Base-by-base conservation (phyloP, 2,329 filamentous ascomycete genomes). In the Hymenotorrendiella dingleyae region DNA sequence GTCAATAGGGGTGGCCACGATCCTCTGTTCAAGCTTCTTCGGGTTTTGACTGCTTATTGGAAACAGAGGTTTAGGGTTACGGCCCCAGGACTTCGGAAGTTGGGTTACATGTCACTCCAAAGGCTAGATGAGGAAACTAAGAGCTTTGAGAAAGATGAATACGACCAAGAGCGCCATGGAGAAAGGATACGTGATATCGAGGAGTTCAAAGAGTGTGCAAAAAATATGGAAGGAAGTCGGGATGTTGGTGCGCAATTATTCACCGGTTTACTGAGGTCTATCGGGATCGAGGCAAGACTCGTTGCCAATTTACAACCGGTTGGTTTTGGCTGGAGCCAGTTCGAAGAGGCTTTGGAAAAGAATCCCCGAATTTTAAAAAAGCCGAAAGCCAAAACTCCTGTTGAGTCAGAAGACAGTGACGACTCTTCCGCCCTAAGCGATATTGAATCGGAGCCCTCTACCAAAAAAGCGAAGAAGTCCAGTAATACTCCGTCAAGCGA, bases 161-260 rank as follows among this genome's bases (percentile, higher is more conserved):
- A 79, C 43, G 74, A 93, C 52, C 63, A 72, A 0, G 71, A 77
- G 34, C 68, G 67, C 5, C 88, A 91, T 59, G 91, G 91, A 1
- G 93, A 97, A 65, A 74, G 77, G 10, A 76, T 96, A 2, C 64
- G 67, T n/a, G 69, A 70, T 40, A 56, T 90, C 1, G 69, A 80
- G 1, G 79, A 80, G 4, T 90, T 96, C 48, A 78, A 82, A 26
- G 66, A 73, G 17, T 69, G 73, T 36, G 91, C 91, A 2, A 76
- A 77, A 49, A 67, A 69, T 23, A 87, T 86, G 55, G 71, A 80
- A 46, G 93, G 93, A 1, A 96, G 89, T 47, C 76, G 90, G 49
- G 93, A 97, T 62, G 73, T 93, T 3, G 90, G 89, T 0, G 83
- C 86, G 0, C 90, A 97, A 58, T 72, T 98, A 0, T 97, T 97